Conservation (phyloP, 768 basidiomycete genomes). For the Tephrocybe rancida region DNA sequence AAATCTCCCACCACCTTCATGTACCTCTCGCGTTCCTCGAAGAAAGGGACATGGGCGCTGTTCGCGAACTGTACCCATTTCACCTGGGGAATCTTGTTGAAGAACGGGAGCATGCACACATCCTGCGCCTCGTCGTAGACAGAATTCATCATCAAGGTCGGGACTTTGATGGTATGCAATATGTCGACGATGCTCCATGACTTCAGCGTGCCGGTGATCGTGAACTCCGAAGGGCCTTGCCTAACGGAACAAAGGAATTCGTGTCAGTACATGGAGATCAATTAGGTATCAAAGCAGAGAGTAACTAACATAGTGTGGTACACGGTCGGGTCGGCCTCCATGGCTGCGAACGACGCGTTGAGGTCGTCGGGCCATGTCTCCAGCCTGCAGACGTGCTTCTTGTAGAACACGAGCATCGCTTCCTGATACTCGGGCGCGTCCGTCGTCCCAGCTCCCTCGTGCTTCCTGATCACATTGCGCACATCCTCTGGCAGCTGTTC, state of each 20-base stretch:
- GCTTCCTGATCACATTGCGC: slow-evolving; percentile 12
- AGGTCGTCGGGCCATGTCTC: slow-evolving; percentile 26
- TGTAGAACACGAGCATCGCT: slow-evolving; percentile 25
- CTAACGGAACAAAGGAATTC: not conserved
- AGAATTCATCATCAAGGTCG: slow-evolving; percentile 47
- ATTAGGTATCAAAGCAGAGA: slow-evolving; percentile 27
- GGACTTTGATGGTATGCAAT: slow-evolving; percentile 38
- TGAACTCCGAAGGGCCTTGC: slow-evolving; percentile 18
- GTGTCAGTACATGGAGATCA: slow-evolving; percentile 13
- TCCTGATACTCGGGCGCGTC: slow-evolving; percentile 15
- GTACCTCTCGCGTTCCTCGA: slow-evolving; percentile 45
- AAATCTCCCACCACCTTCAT: slow-evolving; percentile 40
- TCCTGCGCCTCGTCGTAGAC: slow-evolving; percentile 44
- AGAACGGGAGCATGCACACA: slow-evolving; percentile 38
- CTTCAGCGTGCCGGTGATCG: slow-evolving; percentile 25
- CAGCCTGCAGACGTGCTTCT: slow-evolving; percentile 26
- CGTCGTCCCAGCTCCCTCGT: slow-evolving; percentile 19
- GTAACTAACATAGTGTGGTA: slow-evolving; percentile 27
- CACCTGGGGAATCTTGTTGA: slow-evolving; percentile 37
- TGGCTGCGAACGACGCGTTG: slow-evolving; percentile 19
- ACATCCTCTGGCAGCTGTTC: slow-evolving; percentile 1
- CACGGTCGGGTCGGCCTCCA: slow-evolving; percentile 27
- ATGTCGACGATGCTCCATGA: slow-evolving; percentile 49
- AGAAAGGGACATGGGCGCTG: slow-evolving; percentile 46
- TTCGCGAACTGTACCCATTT: slow-evolving; percentile 48